Percentiles rank a stretch among this genome's conserved stretches.
phyloP scores from a whole-genome alignment of 768 basidiomycete genomes.

The Pleurotus ostreatus region DNA sequence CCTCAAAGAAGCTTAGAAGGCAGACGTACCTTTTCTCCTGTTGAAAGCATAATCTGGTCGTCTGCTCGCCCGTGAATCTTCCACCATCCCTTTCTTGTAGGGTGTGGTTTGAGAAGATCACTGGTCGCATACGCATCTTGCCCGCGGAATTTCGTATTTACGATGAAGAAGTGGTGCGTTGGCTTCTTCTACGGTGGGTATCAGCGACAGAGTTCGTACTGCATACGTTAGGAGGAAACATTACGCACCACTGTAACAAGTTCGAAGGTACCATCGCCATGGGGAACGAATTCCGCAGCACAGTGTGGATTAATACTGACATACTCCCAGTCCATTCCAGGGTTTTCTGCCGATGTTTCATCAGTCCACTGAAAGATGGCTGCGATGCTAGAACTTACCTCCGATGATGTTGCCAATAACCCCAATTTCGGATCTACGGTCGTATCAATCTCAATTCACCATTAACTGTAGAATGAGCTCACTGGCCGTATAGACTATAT shows the following conservation, averaged over 20 bases:
- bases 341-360: slow-evolving; percentile 2
- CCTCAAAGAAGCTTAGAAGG: background rate
- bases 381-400: background rate
- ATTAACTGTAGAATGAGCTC: slow-evolving; percentile 1
- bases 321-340: slow-evolving; percentile 19
- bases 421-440: slow-evolving; percentile 11
- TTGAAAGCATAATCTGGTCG: slow-evolving; percentile 21
- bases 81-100: slow-evolving; percentile 17
- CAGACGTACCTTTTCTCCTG: slow-evolving; percentile 16
- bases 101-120: slow-evolving; percentile 23
- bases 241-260: slow-evolving; percentile 15
- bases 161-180: background rate
- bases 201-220: no score
- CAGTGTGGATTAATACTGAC: slow-evolving; percentile 13
- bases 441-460: no score
- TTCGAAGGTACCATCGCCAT: slow-evolving; percentile 17
- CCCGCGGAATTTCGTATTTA: slow-evolving; percentile 12
- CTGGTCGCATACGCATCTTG: slow-evolving; percentile 16
- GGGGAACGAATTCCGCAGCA: slow-evolving; percentile 12
- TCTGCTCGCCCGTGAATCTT: slow-evolving; percentile 19
- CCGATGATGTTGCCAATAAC: slow-evolving; percentile 9
- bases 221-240: background rate
- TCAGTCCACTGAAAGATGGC: no score
- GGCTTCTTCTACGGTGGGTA: background rate
- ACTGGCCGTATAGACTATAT: slow-evolving; percentile 25